Evolutionary conservation across 139 green algal genomes (phyloP).

Genomic region (Tetraselmis chui): DNA sequence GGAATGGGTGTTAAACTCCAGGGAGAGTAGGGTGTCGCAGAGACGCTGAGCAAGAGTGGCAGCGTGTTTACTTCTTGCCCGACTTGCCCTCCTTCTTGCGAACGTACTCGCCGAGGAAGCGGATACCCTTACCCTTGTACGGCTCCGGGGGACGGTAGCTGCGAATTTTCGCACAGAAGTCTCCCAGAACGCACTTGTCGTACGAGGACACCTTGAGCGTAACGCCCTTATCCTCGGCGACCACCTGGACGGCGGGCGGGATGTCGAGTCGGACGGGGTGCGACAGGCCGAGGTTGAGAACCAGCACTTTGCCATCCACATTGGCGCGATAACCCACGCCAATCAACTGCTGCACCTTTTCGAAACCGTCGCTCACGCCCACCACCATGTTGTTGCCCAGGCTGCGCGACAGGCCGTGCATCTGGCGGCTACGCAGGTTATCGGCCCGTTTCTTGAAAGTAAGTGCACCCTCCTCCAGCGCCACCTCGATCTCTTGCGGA

Average conservation of each 20-base stretch:
- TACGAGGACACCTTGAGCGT: constrained; percentile 62
- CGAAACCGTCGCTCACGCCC: constrained; percentile 80
- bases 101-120: constrained; percentile 85
- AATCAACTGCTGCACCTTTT: constrained; percentile 61
- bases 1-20: too few relatives aligned
- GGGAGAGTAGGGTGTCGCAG: too few relatives aligned
- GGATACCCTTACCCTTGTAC: constrained; percentile 78
- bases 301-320: constrained; percentile 64
- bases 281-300: constrained; percentile 85
- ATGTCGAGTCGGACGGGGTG: constrained; percentile 82
- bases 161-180: constrained; percentile 86
- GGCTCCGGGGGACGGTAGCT: constrained; percentile 58
- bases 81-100: constrained; percentile 93
- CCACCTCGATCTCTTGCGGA: not conserved
- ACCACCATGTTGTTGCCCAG: constrained; percentile 90
- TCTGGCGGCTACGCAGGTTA: not conserved
- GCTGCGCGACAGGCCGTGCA: constrained; percentile 28
- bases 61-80: constrained; percentile 66
- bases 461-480: constrained; percentile 1
- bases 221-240: constrained; percentile 81
- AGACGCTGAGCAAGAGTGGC: not conserved
- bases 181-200: constrained; percentile 84
- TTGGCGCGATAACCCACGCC: constrained; percentile 90
- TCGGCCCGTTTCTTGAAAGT: constrained; percentile 17
- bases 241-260: constrained; percentile 59